Evolutionary conservation across 108 stramenopile genomes (phyloP).

Genomic region (Cyclostephanos invisitatus): DNA sequence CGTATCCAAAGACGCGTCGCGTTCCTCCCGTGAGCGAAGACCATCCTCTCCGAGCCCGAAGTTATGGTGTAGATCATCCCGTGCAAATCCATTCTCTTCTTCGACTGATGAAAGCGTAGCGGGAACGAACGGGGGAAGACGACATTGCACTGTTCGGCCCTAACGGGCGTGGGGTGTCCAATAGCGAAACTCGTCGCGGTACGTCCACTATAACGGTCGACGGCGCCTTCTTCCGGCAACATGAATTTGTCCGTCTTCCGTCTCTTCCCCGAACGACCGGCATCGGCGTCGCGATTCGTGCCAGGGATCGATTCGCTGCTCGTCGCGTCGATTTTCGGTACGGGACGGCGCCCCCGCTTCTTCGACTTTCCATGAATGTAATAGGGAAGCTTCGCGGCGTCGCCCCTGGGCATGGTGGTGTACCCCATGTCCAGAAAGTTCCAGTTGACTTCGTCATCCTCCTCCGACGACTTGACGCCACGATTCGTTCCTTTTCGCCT

Average conservation of each 20-base stretch:
- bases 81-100: conserved; percentile 22
- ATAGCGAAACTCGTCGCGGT: background rate
- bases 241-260: background rate
- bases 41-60: conserved; percentile 28
- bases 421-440: conserved; percentile 36
- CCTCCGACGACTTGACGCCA: conserved; percentile 1
- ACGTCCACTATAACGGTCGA: too few relatives aligned
- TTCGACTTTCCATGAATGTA: conserved; percentile 25
- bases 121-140: conserved; percentile 27
- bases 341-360: background rate
- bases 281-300: background rate
- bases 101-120: conserved; percentile 27
- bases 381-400: conserved; percentile 33
- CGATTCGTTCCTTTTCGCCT: background rate
- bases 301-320: background rate
- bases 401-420: conserved; percentile 16
- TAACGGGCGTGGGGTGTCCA: background rate
- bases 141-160: background rate
- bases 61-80: background rate
- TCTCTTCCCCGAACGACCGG: background rate
- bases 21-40: conserved; percentile 31
- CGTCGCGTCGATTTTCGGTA: background rate
- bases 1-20: conserved; percentile 32
- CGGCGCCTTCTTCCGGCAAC: background rate
- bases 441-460: conserved; percentile 18